Conservation (phyloP, 163 green algal genomes). For the Scenedesmus sp. region DNA sequence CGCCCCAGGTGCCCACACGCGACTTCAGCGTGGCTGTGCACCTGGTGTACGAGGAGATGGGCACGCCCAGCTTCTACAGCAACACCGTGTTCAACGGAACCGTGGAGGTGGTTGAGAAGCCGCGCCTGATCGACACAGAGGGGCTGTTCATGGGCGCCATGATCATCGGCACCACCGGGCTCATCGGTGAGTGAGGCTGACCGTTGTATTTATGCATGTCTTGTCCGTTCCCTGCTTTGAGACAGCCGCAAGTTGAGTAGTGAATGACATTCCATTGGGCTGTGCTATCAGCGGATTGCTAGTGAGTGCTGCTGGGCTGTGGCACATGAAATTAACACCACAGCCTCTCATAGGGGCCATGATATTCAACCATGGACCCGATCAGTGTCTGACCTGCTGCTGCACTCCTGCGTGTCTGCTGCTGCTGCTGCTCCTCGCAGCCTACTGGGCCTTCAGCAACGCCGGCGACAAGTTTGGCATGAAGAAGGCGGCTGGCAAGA, state of each 20-base stretch:
- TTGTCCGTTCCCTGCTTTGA: neutral
- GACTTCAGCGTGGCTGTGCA: constrained; percentile 71
- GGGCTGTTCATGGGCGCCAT: constrained; percentile 66
- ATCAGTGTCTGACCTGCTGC: neutral
- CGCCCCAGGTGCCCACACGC: constrained; percentile 50
- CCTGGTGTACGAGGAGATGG: constrained; percentile 66
- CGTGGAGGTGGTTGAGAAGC: constrained; percentile 63
- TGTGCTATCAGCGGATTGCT: neutral
- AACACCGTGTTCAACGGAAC: constrained; percentile 76
- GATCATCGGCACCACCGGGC: constrained; percentile 48
- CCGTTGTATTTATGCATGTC: neutral
- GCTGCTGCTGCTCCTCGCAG: neutral
- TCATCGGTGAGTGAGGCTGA: constrained; percentile 50
- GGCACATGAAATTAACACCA: neutral
- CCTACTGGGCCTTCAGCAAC: constrained; percentile 44
- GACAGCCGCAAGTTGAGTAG: neutral
- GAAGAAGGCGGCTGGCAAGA: constrained; percentile 51
- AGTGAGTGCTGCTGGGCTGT: neutral
- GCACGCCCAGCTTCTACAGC: constrained; percentile 56
- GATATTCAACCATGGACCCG: neutral
- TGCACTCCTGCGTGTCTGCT: neutral
- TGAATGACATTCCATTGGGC: neutral
- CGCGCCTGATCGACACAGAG: constrained; percentile 71
- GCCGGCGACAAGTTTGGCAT: constrained; percentile 44
- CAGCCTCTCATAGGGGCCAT: neutral